These are phyloP conservation scores for Hericium rajendrae DNA, from an alignment of 768 basidiomycete genomes.

Conservation along the genomic window DNA sequence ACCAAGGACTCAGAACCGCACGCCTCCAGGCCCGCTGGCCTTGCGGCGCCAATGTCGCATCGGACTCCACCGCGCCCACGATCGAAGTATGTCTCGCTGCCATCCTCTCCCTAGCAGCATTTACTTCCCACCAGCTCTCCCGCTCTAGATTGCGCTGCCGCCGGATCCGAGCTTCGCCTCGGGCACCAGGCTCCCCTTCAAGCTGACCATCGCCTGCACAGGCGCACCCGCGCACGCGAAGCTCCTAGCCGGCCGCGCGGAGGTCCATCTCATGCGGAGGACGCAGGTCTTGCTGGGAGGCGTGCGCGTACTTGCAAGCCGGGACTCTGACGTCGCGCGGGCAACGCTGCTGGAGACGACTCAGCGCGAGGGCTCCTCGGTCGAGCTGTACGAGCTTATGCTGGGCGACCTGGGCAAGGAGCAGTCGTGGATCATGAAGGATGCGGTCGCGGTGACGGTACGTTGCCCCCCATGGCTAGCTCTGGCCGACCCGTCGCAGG, in stretches of 20 bases:
- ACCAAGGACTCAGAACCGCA: neutral
- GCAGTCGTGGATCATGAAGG: neutral
- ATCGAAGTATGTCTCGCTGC: neutral
- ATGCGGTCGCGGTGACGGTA: slow-evolving; percentile 6
- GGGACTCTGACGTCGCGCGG: neutral
- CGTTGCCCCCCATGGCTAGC: neutral
- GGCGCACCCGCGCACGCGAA: neutral
- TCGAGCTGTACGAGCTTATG: neutral
- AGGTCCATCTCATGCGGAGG: neutral
- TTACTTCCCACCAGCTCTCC: neutral
- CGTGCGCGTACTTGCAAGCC: neutral
- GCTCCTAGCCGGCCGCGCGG: neutral
- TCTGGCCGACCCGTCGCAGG: neutral
- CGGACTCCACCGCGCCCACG: neutral
- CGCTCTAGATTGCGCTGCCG: neutral
- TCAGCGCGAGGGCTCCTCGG: neutral
- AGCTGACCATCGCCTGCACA: neutral
- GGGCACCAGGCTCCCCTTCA: neutral
- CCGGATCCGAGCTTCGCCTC: neutral
- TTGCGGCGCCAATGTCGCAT: neutral
- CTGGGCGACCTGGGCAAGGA: neutral
- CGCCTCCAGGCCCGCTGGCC: neutral
- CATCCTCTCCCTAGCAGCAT: neutral
- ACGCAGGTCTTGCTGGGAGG: neutral
- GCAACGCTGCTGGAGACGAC: neutral